Conservation (phyloP, 2,329 filamentous ascomycete genomes). For the Fusarium xylarioides region DNA sequence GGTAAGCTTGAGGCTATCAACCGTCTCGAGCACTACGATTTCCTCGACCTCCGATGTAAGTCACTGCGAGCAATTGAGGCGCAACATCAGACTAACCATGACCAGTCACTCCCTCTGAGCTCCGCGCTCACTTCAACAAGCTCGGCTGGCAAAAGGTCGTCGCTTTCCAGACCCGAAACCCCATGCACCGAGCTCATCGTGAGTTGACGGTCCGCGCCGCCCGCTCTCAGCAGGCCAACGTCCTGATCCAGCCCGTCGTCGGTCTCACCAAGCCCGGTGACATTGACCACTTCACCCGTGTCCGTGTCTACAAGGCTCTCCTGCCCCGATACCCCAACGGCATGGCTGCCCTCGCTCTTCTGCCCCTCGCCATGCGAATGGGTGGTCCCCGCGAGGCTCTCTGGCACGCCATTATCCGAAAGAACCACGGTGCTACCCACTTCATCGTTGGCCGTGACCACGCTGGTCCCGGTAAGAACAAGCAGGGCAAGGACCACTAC, state of each 20-base stretch:
- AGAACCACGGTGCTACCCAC: constrained; percentile 98
- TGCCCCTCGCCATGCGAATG: constrained; percentile 99
- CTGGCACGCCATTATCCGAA: constrained; percentile 99
- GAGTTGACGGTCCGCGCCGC: constrained; percentile 97
- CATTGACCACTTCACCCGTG: constrained; percentile 99
- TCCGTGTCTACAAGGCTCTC: constrained; percentile 97
- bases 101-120: constrained; percentile 87
- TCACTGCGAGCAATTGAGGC: constrained; percentile 11
- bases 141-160: constrained; percentile 98
- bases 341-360: constrained; percentile 95
- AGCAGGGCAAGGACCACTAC: constrained; percentile 95
- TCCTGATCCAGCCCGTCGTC: constrained; percentile 98
- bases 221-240: constrained; percentile 94
- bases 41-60: constrained; percentile 92
- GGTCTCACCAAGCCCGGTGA: constrained; percentile 98
- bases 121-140: constrained; percentile 98
- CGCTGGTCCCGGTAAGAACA: constrained; percentile 98
- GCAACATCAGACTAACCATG: constrained; percentile 14
- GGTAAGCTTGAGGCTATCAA: constrained; percentile 96
- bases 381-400: constrained; percentile 97
- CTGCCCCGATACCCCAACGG: constrained; percentile 97
- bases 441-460: constrained; percentile 99
- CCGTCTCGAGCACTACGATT: constrained; percentile 98
- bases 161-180: constrained; percentile 98
- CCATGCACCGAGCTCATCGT: constrained; percentile 98